Conservation (phyloP, 306 rosid species). For the Glycyrrhiza uralensis region DNA sequence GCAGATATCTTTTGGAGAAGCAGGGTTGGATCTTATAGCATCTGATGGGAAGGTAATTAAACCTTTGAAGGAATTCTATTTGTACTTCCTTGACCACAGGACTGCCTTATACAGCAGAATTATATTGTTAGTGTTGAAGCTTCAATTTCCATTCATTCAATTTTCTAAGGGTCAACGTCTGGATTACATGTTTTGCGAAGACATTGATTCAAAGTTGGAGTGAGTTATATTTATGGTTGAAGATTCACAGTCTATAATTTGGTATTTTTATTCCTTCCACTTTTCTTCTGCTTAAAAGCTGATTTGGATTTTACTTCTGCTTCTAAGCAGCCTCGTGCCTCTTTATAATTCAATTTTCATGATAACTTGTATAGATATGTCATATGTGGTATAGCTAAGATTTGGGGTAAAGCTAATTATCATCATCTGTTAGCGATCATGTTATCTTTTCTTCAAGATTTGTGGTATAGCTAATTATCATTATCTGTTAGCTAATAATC, state of each 20-base stretch:
- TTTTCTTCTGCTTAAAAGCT: neutral
- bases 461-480: no score
- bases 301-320: neutral
- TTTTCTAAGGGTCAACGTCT: neutral
- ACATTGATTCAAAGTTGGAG: neutral
- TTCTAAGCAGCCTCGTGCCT: neutral
- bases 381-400: neutral
- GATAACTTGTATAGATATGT: no score
- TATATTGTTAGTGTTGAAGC: conserved; percentile 53
- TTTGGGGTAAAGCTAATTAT: no score
- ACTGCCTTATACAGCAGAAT: conserved; percentile 70
- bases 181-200: neutral
- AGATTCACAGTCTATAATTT: neutral
- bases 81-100: no score
- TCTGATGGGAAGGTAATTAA: conserved; percentile 60
- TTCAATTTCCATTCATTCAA: neutral
- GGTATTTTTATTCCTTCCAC: neutral
- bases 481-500: no score
- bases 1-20: conserved; percentile 70
- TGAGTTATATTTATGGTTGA: conserved; percentile 10
- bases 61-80: no score
- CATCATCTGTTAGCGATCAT: no score
- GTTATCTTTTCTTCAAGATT: no score
- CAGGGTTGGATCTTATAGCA: conserved; percentile 58
- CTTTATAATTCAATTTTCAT: neutral